Evolutionary conservation across 768 basidiomycete genomes (phyloP).

Genomic region (Tylopilus plumbeoviolaceoides): DNA sequence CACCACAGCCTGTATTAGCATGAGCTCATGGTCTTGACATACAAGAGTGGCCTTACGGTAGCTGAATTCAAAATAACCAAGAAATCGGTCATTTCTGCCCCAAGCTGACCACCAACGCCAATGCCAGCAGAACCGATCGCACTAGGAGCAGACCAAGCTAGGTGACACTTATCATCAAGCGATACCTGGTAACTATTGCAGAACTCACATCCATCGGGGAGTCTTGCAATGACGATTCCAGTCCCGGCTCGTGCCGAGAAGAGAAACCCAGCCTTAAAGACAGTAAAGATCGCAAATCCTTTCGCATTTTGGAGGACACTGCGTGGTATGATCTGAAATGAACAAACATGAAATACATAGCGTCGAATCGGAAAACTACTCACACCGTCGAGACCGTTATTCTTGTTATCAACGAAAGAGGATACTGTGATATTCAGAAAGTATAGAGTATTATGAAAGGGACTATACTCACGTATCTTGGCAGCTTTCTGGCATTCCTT

Average conservation of each 20-base stretch:
- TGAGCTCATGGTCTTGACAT: conserved; percentile 6
- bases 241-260: conserved; percentile 78
- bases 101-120: conserved; percentile 80
- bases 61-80: conserved; percentile 82
- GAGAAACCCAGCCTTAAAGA: conserved; percentile 68
- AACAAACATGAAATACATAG: background rate
- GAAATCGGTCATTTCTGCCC: conserved; percentile 89
- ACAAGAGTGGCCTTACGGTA: conserved; percentile 45
- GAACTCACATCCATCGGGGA: conserved; percentile 74
- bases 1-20: conserved; percentile 54
- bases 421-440: conserved; percentile 47
- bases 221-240: conserved; percentile 83
- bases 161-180: conserved; percentile 34
- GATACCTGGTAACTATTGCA: background rate
- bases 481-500: conserved; percentile 88
- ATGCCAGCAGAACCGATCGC: conserved; percentile 93
- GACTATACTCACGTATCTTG: conserved; percentile 63
- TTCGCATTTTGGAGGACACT: conserved; percentile 52
- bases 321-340: conserved; percentile 49
- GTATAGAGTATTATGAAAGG: background rate
- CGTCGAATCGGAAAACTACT: conserved; percentile 14
- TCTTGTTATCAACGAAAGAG: conserved; percentile 76
- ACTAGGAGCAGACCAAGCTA: conserved; percentile 91
- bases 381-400: conserved; percentile 83
- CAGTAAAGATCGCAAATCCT: conserved; percentile 89